Evolutionary conservation across 1,139 yeast genomes (phyloP).

Genomic region (Hyphopichia pseudoburtonii): DNA sequence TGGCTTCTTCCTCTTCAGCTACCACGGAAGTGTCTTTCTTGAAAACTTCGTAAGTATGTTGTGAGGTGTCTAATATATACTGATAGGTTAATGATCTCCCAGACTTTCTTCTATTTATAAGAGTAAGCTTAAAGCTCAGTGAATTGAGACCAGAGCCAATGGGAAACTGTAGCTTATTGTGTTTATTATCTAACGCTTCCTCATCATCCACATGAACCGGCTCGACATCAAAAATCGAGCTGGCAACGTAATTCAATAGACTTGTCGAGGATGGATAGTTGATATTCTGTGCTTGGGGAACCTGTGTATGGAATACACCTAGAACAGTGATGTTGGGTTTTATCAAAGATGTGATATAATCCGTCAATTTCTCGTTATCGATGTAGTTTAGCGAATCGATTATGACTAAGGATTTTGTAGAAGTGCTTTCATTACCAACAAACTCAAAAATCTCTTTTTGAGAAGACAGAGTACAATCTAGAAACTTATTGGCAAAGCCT

Average conservation of each 20-base stretch:
- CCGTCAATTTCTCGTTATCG: slow-evolving; percentile 43
- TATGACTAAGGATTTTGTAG: slow-evolving; percentile 40
- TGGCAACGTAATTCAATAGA: slow-evolving; percentile 65
- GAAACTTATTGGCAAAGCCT: slow-evolving; percentile 43
- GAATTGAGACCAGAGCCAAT: slow-evolving; percentile 45
- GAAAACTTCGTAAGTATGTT: slow-evolving; percentile 51
- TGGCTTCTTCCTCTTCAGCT: slow-evolving; percentile 36
- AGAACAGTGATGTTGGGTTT: slow-evolving; percentile 54
- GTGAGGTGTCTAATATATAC: slow-evolving; percentile 50
- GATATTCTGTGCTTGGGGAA: slow-evolving; percentile 27
- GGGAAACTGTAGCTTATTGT: slow-evolving; percentile 50
- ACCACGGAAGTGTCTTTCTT: slow-evolving; percentile 24
- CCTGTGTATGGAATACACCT: slow-evolving; percentile 60
- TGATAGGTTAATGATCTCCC: slow-evolving; percentile 70
- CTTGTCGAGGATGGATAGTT: slow-evolving; percentile 54
- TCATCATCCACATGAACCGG: slow-evolving; percentile 45
- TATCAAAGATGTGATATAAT: slow-evolving; percentile 55
- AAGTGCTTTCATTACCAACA: background rate
- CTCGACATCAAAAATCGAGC: slow-evolving; percentile 61
- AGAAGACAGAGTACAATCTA: slow-evolving; percentile 42
- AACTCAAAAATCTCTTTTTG: slow-evolving; percentile 2
- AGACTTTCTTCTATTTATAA: slow-evolving; percentile 76
- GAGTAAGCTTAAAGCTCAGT: slow-evolving; percentile 42
- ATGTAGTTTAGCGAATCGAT: slow-evolving; percentile 73
- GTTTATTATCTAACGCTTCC: slow-evolving; percentile 46